Conservation (phyloP, 2,329 filamentous ascomycete species). For the Trichoderma afroharzianum region DNA sequence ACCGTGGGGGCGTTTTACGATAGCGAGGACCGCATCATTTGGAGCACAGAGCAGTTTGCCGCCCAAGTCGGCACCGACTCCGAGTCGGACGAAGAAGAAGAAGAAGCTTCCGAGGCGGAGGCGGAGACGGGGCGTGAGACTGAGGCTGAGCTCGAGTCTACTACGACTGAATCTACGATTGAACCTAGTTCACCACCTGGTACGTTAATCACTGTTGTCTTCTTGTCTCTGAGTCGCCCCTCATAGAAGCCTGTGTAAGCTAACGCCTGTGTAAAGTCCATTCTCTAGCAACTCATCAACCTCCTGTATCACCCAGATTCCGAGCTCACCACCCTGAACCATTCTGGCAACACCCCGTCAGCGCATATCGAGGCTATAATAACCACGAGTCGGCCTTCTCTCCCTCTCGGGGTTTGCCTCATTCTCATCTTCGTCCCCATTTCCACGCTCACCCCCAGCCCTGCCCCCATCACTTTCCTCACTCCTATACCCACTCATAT, state of each 20-base stretch:
- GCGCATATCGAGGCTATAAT: background rate
- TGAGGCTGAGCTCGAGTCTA: background rate
- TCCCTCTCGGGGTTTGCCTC: background rate
- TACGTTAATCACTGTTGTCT: background rate
- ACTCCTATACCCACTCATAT: too few species aligned
- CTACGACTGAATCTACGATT: background rate
- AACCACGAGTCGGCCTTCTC: background rate
- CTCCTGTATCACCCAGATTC: background rate
- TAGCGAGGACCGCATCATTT: conserved; percentile 37
- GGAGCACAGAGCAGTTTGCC: conserved; percentile 45
- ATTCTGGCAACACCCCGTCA: background rate
- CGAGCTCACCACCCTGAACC: background rate
- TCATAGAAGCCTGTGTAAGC: background rate
- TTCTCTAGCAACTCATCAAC: background rate
- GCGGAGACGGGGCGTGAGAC: conserved; percentile 14
- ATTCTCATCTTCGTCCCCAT: background rate
- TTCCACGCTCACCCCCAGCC: background rate
- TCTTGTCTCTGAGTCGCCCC: background rate
- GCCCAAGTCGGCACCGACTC: conserved; percentile 28
- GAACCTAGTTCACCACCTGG: background rate
- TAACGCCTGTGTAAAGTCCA: background rate
- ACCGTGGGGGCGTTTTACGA: conserved; percentile 48
- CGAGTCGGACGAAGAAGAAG: conserved; percentile 29
- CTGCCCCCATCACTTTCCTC: background rate
- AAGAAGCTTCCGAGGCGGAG: conserved; percentile 16